Evolutionary conservation across 2,329 filamentous ascomycete genomes (phyloP).

Genomic region (Fusarium subtropicale): DNA sequence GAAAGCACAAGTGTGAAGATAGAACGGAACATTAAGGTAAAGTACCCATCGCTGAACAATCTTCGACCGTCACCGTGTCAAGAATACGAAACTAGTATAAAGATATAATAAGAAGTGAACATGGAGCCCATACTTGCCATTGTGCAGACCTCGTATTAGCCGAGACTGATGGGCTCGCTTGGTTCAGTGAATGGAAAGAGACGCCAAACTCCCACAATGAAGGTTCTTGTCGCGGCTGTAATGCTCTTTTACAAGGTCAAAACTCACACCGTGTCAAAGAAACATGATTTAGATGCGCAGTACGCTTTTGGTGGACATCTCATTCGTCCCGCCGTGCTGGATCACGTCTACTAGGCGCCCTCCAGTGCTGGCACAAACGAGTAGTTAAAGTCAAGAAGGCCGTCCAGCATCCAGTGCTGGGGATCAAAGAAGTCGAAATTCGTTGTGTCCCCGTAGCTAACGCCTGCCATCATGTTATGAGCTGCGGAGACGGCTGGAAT

Average conservation of each 20-base stretch:
- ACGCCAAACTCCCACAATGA: slow-evolving; percentile 5
- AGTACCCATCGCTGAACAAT: slow-evolving; percentile 18
- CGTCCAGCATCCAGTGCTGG: slow-evolving; percentile 93
- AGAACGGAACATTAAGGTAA: not conserved
- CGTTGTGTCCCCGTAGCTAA: slow-evolving; percentile 73
- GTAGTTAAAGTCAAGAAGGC: slow-evolving; percentile 83
- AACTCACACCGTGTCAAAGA: slow-evolving; percentile 19
- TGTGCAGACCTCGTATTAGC: slow-evolving; percentile 13
- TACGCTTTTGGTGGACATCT: slow-evolving; percentile 11
- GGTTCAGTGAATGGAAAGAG: not conserved
- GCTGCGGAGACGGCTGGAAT: slow-evolving; percentile 55
- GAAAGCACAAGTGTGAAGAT: not conserved
- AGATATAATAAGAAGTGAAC: slow-evolving; percentile 11
- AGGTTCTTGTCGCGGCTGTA: not conserved
- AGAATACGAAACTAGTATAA: slow-evolving; percentile 9
- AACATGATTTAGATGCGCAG: not conserved
- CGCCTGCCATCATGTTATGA: slow-evolving; percentile 60
- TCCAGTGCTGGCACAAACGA: slow-evolving; percentile 68
- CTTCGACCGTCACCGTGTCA: slow-evolving; percentile 31
- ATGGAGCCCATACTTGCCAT: not conserved
- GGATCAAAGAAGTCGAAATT: slow-evolving; percentile 93
- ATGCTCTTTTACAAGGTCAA: slow-evolving; percentile 14
- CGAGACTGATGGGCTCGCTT: slow-evolving; percentile 2
- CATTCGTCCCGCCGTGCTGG: slow-evolving; percentile 4
- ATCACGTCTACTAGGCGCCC: slow-evolving; percentile 54